These are phyloP conservation scores for Podospora didyma DNA, from an alignment of 495 filamentous ascomycete genomes.

Conservation along the genomic window DNA sequence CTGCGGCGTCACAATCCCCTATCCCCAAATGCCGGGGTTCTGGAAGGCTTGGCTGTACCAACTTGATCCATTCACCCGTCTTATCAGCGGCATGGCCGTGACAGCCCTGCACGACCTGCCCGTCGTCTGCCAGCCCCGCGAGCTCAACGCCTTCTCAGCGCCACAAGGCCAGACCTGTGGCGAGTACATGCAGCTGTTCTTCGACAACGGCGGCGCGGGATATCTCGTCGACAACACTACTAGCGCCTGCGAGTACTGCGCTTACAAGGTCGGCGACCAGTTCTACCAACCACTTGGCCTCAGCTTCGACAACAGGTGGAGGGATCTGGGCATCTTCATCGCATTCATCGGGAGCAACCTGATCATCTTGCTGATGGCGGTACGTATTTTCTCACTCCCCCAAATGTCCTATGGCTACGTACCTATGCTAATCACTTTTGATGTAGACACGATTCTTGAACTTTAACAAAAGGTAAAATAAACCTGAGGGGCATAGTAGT, in stretches of 20 bases:
- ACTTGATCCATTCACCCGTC: conserved; percentile 77
- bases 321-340: conserved; percentile 72
- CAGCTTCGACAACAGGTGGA: conserved; percentile 64
- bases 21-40: conserved; percentile 68
- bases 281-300: conserved; percentile 66
- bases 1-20: conserved; percentile 78
- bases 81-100: conserved; percentile 74
- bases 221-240: conserved; percentile 66
- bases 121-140: conserved; percentile 52
- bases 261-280: conserved; percentile 71
- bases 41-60: conserved; percentile 80
- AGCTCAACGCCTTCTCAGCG: conserved; percentile 60
- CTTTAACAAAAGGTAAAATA: conserved; percentile 59
- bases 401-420: too few species aligned
- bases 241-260: conserved; percentile 68
- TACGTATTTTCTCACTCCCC: conserved; percentile 35
- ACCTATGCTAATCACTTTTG: too few species aligned
- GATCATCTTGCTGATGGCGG: conserved; percentile 67
- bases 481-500: too few species aligned
- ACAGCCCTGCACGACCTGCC: conserved; percentile 66
- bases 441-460: conserved; percentile 58
- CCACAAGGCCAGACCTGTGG: conserved; percentile 61
- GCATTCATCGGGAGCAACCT: conserved; percentile 74
- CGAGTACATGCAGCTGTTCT: conserved; percentile 69
- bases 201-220: conserved; percentile 58